Evolutionary conservation across 441 rosid genomes (phyloP).

Genomic region (Sinapis alba): DNA sequence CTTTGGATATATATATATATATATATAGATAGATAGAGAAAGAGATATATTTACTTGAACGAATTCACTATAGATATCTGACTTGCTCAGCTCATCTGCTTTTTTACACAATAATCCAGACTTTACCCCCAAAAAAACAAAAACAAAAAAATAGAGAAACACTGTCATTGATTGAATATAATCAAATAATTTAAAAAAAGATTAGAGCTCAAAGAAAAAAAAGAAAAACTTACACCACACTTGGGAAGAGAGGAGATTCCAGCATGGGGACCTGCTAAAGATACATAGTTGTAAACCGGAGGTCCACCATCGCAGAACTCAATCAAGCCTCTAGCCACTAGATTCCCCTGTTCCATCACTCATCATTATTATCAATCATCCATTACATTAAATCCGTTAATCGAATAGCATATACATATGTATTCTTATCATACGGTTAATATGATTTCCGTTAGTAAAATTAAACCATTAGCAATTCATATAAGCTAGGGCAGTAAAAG

Average conservation of each 20-base stretch:
- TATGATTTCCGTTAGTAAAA: no score
- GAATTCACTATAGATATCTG: slow-evolving; percentile 54
- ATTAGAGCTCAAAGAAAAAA: not conserved
- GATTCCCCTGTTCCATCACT: slow-evolving; percentile 67
- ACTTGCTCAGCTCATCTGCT: slow-evolving; percentile 50
- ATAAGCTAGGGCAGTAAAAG: no score
- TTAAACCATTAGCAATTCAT: no score
- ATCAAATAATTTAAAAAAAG: not conserved
- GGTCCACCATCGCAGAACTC: slow-evolving; percentile 87
- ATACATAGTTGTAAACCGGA: slow-evolving; percentile 77
- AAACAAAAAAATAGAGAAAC: slow-evolving; percentile 12
- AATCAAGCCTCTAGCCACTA: slow-evolving; percentile 79
- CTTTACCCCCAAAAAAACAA: slow-evolving; percentile 35
- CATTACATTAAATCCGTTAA: no score
- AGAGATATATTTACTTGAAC: slow-evolving; percentile 55
- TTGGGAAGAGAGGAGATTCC: slow-evolving; percentile 90
- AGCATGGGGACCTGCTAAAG: slow-evolving; percentile 94
- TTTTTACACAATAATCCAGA: slow-evolving; percentile 50
- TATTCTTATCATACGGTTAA: no score
- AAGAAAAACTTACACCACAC: slow-evolving; percentile 65
- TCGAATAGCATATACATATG: no score
- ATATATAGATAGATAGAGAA: not conserved
- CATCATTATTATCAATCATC: not conserved
- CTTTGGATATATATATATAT: no score
- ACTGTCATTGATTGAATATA: not conserved